Evolutionary conservation across 176 grass and related monocot genomes (phyloP).

Genomic region (Cymbopogon citratus): DNA sequence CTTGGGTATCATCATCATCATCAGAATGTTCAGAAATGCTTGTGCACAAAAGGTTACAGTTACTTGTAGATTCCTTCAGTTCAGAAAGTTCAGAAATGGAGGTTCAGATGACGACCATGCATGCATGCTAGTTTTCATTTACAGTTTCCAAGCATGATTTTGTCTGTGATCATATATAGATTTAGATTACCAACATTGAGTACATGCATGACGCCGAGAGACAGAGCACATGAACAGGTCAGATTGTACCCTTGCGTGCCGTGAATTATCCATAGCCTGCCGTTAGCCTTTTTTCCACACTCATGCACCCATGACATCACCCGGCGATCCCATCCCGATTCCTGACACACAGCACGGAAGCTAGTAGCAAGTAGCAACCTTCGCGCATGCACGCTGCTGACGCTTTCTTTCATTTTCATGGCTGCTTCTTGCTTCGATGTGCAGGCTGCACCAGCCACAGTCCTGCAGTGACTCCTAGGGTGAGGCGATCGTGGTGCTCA

Average conservation of each 20-base stretch:
- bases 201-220: neutral
- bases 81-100: neutral
- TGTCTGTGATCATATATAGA: neutral
- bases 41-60: neutral
- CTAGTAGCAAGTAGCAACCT: neutral
- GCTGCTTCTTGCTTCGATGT: neutral
- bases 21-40: neutral
- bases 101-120: neutral
- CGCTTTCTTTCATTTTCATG: neutral
- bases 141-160: neutral
- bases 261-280: conserved; percentile 25
- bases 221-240: neutral
- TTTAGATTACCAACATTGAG: neutral
- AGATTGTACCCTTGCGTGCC: neutral
- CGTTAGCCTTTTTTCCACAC: neutral
- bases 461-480: neutral
- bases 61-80: neutral
- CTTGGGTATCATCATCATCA: neutral
- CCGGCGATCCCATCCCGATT: too few relatives aligned
- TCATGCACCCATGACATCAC: too few relatives aligned
- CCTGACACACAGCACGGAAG: neutral
- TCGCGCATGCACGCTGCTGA: conserved; percentile 15
- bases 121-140: neutral
- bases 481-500: conserved; percentile 13
- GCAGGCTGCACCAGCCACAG: neutral